Conservation (phyloP, 75 land plant genomes). For the Selaginella tamariscina region DNA sequence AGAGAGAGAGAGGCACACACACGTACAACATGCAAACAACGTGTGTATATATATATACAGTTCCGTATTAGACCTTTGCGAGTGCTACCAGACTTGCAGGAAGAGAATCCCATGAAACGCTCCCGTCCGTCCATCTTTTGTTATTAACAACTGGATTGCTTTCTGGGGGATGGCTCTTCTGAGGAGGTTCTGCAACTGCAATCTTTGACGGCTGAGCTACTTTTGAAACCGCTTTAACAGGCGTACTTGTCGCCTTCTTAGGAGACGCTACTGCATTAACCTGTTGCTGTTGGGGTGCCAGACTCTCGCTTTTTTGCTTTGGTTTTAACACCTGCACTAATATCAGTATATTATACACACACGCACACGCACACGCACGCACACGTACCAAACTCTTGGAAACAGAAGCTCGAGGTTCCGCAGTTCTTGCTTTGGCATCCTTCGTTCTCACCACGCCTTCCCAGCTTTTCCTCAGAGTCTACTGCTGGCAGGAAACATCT, state of each 20-base stretch:
- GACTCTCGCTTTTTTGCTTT: not conserved
- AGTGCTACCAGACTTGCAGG: slow-evolving; percentile 47
- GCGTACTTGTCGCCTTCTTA: not conserved
- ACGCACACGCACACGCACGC: no score
- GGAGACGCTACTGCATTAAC: not conserved
- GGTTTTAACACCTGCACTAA: not conserved
- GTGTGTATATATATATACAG: not conserved
- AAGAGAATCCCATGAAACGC: slow-evolving; percentile 54
- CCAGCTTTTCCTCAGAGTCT: slow-evolving; percentile 6
- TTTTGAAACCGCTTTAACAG: not conserved
- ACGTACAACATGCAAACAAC: not conserved
- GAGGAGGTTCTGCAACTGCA: not conserved
- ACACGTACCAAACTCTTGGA: not conserved
- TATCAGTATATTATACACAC: no score
- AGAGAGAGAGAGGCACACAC: slow-evolving; percentile 11
- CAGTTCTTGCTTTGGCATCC: not conserved
- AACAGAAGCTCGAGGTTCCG: not conserved
- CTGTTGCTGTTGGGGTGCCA: not conserved
- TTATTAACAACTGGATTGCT: slow-evolving; percentile 35
- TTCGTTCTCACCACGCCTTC: not conserved
- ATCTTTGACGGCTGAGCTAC: not conserved
- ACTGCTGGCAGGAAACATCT: not conserved
- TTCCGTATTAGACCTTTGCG: slow-evolving; percentile 55
- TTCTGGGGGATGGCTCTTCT: slow-evolving; percentile 7
- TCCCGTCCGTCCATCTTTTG: slow-evolving; percentile 91